Percentiles rank a stretch among this genome's conserved stretches.
phyloP scores from a whole-genome alignment of 2,329 filamentous ascomycete species.

The Penicillium sp. region DNA sequence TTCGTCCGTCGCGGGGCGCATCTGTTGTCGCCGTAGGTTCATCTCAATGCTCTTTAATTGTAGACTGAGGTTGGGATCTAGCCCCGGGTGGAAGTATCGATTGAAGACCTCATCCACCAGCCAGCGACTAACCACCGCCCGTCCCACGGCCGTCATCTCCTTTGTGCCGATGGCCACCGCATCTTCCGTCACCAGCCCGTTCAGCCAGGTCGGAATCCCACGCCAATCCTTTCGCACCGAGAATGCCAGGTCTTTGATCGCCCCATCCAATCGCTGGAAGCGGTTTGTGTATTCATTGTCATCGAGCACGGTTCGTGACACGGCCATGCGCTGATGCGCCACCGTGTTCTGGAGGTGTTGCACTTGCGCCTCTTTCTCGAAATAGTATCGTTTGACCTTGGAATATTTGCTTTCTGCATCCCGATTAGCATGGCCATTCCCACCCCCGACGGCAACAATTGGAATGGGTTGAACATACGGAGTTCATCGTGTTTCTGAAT shows the following conservation, averaged over 20 bases:
- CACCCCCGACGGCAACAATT: background rate
- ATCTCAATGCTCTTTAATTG: constrained; percentile 83
- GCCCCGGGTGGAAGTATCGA: constrained; percentile 83
- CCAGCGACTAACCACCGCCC: constrained; percentile 85
- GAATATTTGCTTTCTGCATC: constrained; percentile 84
- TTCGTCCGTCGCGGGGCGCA: constrained; percentile 69
- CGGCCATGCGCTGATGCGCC: constrained; percentile 89
- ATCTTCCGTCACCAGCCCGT: constrained; percentile 75
- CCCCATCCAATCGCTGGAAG: constrained; percentile 86
- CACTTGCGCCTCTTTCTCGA: constrained; percentile 84
- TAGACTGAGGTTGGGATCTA: constrained; percentile 71
- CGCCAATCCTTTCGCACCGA: constrained; percentile 96
- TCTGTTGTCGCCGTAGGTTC: constrained; percentile 76
- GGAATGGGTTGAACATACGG: constrained; percentile 35
- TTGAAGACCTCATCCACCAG: constrained; percentile 88
- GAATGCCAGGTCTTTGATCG: constrained; percentile 92
- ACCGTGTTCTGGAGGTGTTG: constrained; percentile 97
- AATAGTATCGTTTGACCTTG: constrained; percentile 96
- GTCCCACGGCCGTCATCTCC: constrained; percentile 94
- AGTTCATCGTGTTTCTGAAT: constrained; percentile 47
- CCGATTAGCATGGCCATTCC: constrained; percentile 6
- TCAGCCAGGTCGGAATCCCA: constrained; percentile 74
- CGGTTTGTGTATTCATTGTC: constrained; percentile 89
- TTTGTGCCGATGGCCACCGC: constrained; percentile 84
- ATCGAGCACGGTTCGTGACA: constrained; percentile 89